Evolutionary conservation across 352 stramenopile genomes (phyloP), one percentile per base, ranked within the genome.

Genomic region (Phytophthora syringae): DNA sequence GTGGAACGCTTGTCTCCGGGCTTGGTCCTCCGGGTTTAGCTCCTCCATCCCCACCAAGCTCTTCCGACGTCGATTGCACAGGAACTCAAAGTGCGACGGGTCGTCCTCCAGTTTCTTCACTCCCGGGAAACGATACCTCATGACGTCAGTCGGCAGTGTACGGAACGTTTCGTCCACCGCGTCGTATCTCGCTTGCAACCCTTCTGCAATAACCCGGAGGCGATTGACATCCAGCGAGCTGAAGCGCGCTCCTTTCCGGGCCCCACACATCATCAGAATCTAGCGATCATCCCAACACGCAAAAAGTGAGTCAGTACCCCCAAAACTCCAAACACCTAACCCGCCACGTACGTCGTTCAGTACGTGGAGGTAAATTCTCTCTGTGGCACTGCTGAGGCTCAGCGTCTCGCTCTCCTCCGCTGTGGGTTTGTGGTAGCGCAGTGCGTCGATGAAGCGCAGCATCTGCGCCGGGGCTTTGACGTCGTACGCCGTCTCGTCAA

Each of bases 391-490:
- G 54, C 76, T 86, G 15, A 95, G 59, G 55, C 93, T 94, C 32
- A 93, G 72, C 39, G 79, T 66, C 27, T 74, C 58, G 53, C 83
- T 82, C 64, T 95, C 88, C 24, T 88, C 76, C 4, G 71, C 40
- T n/a, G 86, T 94, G 6, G 88, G 88, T 27, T 92, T 92, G 64
- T 95, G 88, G 57, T 92, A 95, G n/a, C 88, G 84, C 57, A 95
- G 65, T 7, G 74, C 77, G 57, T 95, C 88, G 42, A 95, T 80
- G 43, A 93, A 84, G 52, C 88, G 86, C 80, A 95, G 79, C 77
- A 90, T 88, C 55, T 91, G 82, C 56, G 83, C 90, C 55, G 88
- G 84, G 18, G 85, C 61, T 48, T 90, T 90, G 24, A 93, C 80
- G 47, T 79, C 51, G 27, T 85, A 90, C 24, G 79, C 85, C n/a